phyloP scores from a whole-genome alignment of 73 alveolate genomes.

The Breviolum minutum region DNA sequence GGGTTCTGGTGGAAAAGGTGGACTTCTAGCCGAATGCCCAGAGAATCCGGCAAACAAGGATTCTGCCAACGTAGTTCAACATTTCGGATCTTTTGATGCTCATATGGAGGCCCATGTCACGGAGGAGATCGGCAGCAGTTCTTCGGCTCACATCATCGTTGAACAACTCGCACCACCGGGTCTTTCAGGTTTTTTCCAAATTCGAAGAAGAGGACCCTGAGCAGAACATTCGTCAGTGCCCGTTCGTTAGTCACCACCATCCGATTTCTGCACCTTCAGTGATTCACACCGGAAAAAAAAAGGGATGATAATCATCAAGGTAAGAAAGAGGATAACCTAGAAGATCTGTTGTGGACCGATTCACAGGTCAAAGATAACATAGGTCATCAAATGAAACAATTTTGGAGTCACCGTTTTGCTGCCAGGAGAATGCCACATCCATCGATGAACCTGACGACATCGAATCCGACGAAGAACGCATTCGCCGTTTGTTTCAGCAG shows the following conservation, averaged over 20 bases:
- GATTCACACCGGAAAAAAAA: not conserved
- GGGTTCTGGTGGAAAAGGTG: not conserved
- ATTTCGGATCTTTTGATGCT: not conserved
- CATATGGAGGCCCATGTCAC: not conserved
- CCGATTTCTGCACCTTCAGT: not conserved
- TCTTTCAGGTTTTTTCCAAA: no score
- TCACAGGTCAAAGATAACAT: no score
- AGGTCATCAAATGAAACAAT: no score
- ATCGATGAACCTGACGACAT: not conserved
- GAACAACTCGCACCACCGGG: no score
- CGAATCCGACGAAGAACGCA: not conserved
- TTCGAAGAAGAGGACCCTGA: no score
- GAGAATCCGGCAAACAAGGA: not conserved
- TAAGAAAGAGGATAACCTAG: no score
- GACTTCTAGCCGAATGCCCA: not conserved
- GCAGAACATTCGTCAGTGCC: no score
- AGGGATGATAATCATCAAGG: no score
- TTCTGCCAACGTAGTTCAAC: not conserved
- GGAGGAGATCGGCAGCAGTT: not conserved
- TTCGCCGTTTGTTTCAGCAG: no score
- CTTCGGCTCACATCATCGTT: not conserved
- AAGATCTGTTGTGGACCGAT: no score
- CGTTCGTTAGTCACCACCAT: not conserved
- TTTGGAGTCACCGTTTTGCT: not conserved
- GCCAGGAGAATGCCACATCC: no score